phyloP scores from a whole-genome alignment of 352 stramenopile species.

The Thalassiosira gravida region DNA sequence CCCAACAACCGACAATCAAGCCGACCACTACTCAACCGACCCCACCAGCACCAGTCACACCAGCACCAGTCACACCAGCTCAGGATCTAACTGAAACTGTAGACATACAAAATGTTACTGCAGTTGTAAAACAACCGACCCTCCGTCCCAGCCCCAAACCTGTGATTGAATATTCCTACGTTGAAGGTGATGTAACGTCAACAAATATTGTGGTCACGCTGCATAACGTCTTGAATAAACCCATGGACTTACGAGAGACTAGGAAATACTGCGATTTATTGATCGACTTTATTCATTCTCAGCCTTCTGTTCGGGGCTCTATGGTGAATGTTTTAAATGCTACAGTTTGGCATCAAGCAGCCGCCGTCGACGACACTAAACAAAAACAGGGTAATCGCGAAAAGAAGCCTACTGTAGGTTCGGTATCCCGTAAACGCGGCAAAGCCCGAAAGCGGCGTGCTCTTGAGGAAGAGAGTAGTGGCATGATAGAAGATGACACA shows the following conservation, averaged over 20 bases:
- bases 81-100: no score
- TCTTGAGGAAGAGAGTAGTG: neutral
- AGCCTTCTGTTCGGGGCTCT: neutral
- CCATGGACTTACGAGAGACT: conserved; percentile 1
- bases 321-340: conserved; percentile 9
- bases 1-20: neutral
- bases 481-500: neutral
- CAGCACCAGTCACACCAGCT: neutral
- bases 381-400: neutral
- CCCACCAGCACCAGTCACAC: neutral
- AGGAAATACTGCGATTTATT: conserved; percentile 13
- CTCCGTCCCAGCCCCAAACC: neutral
- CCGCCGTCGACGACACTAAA: neutral
- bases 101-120: neutral
- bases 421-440: no score
- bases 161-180: neutral
- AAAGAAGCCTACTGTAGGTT: no score
- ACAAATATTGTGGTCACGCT: conserved; percentile 11
- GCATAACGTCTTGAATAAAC: conserved; percentile 2
- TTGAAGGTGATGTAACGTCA: neutral
- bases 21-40: no score
- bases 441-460: no score
- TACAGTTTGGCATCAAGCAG: conserved; percentile 16
- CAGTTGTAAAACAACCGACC: conserved; percentile 1
- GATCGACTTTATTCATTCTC: conserved; percentile 4